These are phyloP conservation scores for Zymoseptoria tritici DNA, from an alignment of 2,329 filamentous ascomycete species.

Conservation along the genomic window DNA sequence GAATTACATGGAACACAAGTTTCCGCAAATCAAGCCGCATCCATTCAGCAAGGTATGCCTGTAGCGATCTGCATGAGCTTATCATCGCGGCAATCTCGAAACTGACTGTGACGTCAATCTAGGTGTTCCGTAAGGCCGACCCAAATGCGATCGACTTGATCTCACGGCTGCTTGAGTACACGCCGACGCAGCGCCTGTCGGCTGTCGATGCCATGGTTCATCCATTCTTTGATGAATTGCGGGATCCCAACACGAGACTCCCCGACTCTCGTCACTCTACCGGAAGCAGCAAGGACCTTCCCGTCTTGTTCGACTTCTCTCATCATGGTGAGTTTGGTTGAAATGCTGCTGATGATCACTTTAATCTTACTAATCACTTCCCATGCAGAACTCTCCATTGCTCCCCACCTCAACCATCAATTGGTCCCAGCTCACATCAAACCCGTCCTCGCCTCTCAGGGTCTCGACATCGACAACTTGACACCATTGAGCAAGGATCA, in stretches of 20 bases:
- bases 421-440: conserved; percentile 80
- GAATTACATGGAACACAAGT: conserved; percentile 99
- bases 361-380: neutral
- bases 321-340: conserved; percentile 62
- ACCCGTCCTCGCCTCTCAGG: conserved; percentile 63
- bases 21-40: conserved; percentile 98
- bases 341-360: neutral
- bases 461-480: conserved; percentile 86
- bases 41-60: conserved; percentile 79
- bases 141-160: conserved; percentile 90
- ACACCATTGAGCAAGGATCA: conserved; percentile 85
- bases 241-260: conserved; percentile 82
- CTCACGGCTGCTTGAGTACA: conserved; percentile 89
- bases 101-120: conserved; percentile 9
- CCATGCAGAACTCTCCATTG: conserved; percentile 82
- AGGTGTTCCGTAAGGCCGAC: conserved; percentile 95
- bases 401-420: conserved; percentile 75
- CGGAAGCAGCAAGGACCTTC: conserved; percentile 71
- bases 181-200: conserved; percentile 86
- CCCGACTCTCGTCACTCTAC: conserved; percentile 90
- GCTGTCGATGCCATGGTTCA: conserved; percentile 97
- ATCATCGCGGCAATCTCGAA: neutral
- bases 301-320: conserved; percentile 85
- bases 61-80: neutral
- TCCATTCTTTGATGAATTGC: conserved; percentile 95